Base-by-base conservation (phyloP, 2,329 filamentous ascomycete species). In the Drechmeria coniospora region DNA sequence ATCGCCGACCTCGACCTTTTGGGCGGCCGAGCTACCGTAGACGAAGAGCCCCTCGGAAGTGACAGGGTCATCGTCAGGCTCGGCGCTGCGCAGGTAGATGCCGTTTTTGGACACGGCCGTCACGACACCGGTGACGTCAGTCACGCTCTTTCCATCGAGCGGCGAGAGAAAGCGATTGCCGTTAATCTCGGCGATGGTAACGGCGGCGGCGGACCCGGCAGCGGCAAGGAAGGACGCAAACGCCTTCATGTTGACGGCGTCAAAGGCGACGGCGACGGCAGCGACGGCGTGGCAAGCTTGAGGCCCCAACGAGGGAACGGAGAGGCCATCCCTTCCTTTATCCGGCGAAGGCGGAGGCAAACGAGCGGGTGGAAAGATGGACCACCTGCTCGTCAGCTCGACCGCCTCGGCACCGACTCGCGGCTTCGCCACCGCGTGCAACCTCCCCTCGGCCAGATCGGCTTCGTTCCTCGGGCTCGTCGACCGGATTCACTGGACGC, bases 11-110 rank as follows among this genome's bases (percentile, higher is more conserved):
- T 61, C 59, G 25, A 74, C 50, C 39, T 64, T 63, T 6, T 52
- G 46, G 13, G 59, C 57, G 2, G 67, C 58, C 5, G 53, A 52
- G 36, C 54, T 58, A 36, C 67, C 61, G 42, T 65, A 81, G 22
- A 81, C 64, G 39, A 76, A 80, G 34, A 81, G 46, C 2, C 70
- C 70, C 43, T 78, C 71, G 1, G 74, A 79, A 3, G 70, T 74
- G 25, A 56, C 53, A 10, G 53, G 44, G 41, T 74, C 63, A 26
- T 57, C 46, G 42, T 76, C 67, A 1, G 68, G 63, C 19, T 52
- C 56, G 1, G 63, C 65, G 1, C 74, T 76, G 23, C 70, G 67
- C 12, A 81, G 54, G 57, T 65, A 81, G 44, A 81, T 59, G 9
- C 76, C 76, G 33, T 57, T 59, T 10, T 64, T 59, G 0, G 65